Evolutionary conservation across 1,139 yeast genomes (phyloP), one percentile per base, ranked within the genome.

Genomic region (Diutina siamensis): DNA sequence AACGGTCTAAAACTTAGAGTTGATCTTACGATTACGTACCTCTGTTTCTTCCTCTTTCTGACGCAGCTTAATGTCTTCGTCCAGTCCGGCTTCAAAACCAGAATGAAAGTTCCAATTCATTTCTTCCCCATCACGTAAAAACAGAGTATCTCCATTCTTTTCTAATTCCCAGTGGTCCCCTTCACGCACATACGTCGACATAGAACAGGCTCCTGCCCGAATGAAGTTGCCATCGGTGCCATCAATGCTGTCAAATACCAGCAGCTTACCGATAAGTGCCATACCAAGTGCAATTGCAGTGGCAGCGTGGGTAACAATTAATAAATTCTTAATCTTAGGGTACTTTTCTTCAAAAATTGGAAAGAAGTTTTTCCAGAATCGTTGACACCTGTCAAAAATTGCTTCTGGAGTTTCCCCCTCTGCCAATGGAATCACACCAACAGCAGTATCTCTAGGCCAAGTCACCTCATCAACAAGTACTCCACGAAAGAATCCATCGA

Each of bases 251-350:
- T 82, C 34, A 66, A 81, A 42, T 2, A 76, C 76, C 42, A 51
- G 46, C 13, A 13, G n/a, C 8, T 28, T 40, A 8, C 46, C 76
- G 53, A 80, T 59, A 33, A 86, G 64, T 1, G 82, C 75, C 70
- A 83, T 72, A 2, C 94, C 94, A 22, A 86, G 64, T 0, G 88
- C 86, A 48, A 83, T 83, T 56, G 83, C 83, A 5, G 89, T 74
- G 5, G 95, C 95, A 1, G 95, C 95, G 59, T 86, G 95, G 8
- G 92, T 78, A 35, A 84, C 75, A 12, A 86, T 65, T 44, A 86
- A 58, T 8, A 86, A 63, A 1, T 74, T 68, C 38, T 77, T 72
- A 19, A 74, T 59, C 4, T 78, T 67, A 2, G 88, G 86, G 54
- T 67, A 69, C 51, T 69, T 66, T 13, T 56, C 51, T 51, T 80